Conservation (phyloP, 441 rosid genomes). For the Jatropha multifida region DNA sequence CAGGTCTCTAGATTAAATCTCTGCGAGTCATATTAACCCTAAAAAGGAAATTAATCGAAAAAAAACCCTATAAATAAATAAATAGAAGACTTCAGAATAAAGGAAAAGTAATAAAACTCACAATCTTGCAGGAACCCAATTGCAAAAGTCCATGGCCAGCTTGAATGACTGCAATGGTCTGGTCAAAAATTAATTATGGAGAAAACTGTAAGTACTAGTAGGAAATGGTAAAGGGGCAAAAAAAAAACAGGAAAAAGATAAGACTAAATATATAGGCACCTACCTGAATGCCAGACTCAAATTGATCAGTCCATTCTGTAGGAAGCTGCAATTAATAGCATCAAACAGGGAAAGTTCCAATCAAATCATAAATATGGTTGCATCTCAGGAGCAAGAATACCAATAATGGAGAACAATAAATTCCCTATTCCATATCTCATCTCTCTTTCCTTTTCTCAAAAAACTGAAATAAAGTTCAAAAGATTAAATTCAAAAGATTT, state of each 20-base stretch:
- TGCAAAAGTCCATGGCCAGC: conserved; percentile 98
- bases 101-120: conserved; percentile 34
- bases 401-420: conserved; percentile 19
- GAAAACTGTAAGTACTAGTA: conserved; percentile 18
- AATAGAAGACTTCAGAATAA: background rate
- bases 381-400: conserved; percentile 18
- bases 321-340: conserved; percentile 75
- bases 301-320: conserved; percentile 97
- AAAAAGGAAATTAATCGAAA: background rate
- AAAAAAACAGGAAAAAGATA: conserved; percentile 9
- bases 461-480: background rate
- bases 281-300: conserved; percentile 98
- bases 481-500: background rate
- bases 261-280: conserved; percentile 16
- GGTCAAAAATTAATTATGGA: conserved; percentile 24
- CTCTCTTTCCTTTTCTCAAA: background rate
- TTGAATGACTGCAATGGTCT: conserved; percentile 99
- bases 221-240: background rate
- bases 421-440: background rate
- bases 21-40: no score
- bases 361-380: conserved; percentile 32
- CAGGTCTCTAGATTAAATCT: no score
- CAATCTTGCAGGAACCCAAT: conserved; percentile 93
- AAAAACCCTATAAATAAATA: background rate
- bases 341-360: conserved; percentile 33